Evolutionary conservation across 2,329 filamentous ascomycete species (phyloP), one percentile per base, ranked within the genome.

Genomic region (Apiospora rasikravindrae): DNA sequence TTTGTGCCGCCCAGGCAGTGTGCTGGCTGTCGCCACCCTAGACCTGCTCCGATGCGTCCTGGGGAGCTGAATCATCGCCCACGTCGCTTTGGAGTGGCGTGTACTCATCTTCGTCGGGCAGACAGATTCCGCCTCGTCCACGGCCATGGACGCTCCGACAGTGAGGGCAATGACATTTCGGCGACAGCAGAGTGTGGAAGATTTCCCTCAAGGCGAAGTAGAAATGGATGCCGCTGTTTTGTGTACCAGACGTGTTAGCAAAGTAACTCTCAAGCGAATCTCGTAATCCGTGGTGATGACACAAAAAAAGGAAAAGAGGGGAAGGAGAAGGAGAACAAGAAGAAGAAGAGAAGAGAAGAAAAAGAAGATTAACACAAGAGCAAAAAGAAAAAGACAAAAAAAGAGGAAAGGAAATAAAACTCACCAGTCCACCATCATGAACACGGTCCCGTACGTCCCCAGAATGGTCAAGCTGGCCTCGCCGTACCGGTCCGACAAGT

Each of bases 361-460:
- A 14, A 53, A 26, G 24, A 16, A 47, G n/a, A n/a, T n/a, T 4
- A 8, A 37, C 4, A 4, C 47, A 10, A 10, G n/a, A n/a, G n/a
- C n/a, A 22, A 1, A 33, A 13, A 19, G 14, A 10, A 37, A 19
- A 7, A 24, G 5, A n/a, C n/a, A 49, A n/a, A 22, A 49, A 19
- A 7, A 49, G 47, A 49, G 22, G 5, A 26, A 14, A 53, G 16
- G 24, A 16, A 47, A 19, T 16, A 22, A 13, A 13, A 26, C 67
- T 37, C 11, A 68, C 67, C 42, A 68, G n/a, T 68, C 67, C 24
- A 47, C 19, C 67, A 68, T 68, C 67, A 68, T 47, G 5, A 68
- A 68, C 26, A 68, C 67, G 1, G 67, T 68, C 11, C 67, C 40
- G 14, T 68, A 68, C 67, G 67, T 68, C n/a, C 67, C 67, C 67